phyloP scores from a whole-genome alignment of 2,329 filamentous ascomycete genomes.

The Pseudocercospora musae region DNA sequence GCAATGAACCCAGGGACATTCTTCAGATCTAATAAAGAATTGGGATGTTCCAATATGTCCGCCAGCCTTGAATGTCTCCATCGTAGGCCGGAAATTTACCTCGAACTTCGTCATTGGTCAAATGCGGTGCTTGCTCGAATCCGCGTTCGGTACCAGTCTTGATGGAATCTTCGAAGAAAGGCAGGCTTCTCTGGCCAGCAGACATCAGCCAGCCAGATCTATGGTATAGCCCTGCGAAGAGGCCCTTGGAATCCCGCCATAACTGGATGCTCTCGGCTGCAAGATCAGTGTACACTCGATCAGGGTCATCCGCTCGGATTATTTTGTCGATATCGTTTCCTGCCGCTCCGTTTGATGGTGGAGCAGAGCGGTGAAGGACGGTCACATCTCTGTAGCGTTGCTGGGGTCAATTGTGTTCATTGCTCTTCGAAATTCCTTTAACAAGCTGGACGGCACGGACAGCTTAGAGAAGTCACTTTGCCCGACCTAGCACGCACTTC shows the following conservation, averaged over 20 bases:
- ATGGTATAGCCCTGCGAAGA: constrained; percentile 14
- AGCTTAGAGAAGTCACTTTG: not conserved
- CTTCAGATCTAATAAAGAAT: constrained; percentile 5
- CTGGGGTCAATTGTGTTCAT: constrained; percentile 25
- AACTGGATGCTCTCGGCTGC: constrained; percentile 39
- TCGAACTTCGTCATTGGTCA: constrained; percentile 13
- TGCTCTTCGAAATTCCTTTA: too few relatives aligned
- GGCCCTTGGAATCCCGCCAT: constrained; percentile 44
- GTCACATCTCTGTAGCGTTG: constrained; percentile 51
- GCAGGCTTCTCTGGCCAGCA: constrained; percentile 8
- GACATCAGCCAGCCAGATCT: constrained; percentile 16
- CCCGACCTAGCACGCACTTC: not conserved
- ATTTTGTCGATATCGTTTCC: constrained; percentile 32
- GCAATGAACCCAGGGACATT: not conserved
- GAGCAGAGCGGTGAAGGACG: constrained; percentile 56
- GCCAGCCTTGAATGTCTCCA: too few relatives aligned
- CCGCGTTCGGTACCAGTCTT: constrained; percentile 12
- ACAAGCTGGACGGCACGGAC: too few relatives aligned
- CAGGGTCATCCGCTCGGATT: constrained; percentile 30
- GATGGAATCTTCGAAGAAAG: constrained; percentile 14
- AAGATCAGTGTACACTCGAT: constrained; percentile 26
- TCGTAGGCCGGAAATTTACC: constrained; percentile 14
- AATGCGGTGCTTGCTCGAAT: constrained; percentile 5
- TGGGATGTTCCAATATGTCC: too few relatives aligned
- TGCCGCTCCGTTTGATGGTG: constrained; percentile 43